Evolutionary conservation across 139 green algal genomes (phyloP), one percentile per base, ranked within the genome.

Genomic region (Eudorina sp.): DNA sequence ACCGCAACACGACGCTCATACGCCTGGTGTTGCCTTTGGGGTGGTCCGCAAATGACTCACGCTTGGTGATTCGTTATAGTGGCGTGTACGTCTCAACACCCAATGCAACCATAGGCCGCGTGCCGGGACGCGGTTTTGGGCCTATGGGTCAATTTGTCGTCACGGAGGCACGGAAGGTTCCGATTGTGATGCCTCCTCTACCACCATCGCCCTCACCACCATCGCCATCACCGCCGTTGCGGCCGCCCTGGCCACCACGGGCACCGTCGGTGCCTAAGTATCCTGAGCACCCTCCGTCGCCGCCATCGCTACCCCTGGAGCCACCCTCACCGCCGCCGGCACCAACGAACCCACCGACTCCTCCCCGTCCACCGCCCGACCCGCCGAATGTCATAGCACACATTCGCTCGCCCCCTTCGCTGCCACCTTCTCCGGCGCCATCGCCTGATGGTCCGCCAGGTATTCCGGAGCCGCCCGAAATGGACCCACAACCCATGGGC

Each of bases 101-200:
- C 31, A 84, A 84, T 29, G 77, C 77, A 4, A 53, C 77, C 36
- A 27, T 31, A 7, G 31, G 45, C 2, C 18, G 6, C 53, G 72
- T 36, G 19, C 77, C 77, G 0, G 53, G 77, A 14, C 34, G 8
- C n/a, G 53, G 36, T 1, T 4, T 72, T 18, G 77, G 77, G 6
- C 53, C 77, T 7, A 53, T 53, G 34, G 77, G 77, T 13, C 77
- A 84, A 55, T 84, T 72, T 36, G 4, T 72, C 34, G 7, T 84
- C 11, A 45, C 21, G 8, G 77, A 72, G 53, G 38, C 16, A 23
- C 18, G 53, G 34, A 38, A n/a, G 48, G 31, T 75, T 34, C 66
- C 51, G 51, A 16, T 58, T 13, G 51, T 58, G 13, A 58, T 58
- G 41, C 70, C 70, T n/a, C n/a, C n/a, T n/a, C n/a, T n/a, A n/a